Base-by-base conservation (phyloP, 768 basidiomycete species). In the Pulveroboletus sp. region DNA sequence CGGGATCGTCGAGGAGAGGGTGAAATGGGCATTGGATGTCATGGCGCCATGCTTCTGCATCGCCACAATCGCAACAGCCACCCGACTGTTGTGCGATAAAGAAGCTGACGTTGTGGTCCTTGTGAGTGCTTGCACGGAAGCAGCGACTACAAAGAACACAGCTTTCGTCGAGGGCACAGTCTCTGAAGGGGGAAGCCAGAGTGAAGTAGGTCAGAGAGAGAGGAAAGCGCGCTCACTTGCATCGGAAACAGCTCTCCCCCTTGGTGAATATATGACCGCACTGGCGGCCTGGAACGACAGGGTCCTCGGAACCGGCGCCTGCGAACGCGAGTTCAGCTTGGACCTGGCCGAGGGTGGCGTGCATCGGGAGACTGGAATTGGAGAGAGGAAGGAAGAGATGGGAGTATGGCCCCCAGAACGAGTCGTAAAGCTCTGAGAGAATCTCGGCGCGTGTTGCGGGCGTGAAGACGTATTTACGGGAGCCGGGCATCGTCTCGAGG, bases 61-160 rank as follows among this genome's bases (percentile, higher is more conserved):
- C 94, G 14, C 93, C 93, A 59, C 95, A 97, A 68, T 97, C 93
- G 63, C 96, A 99, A 58, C 90, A 93, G 5, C 93, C 89, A 7
- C 93, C 89, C 0, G 89, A 85, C 58, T 96, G 93, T 50, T 90
- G 89, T 8, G 89, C 85, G 57, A 95, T 87, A 68, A 90, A 92
- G 73, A 98, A 94, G 51, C 87, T 86, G 58, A 97, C 83, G 56
- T 92, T 95, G 71, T 98, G 95, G 38, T 82, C 83, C 19, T 73
- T 71, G 63, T 98, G 95, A 49, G 86, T 77, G n/a, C 89, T 87
- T 1, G 87, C 80, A 58, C 89, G 85, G 71, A 94, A 98, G 68
- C 96, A 98, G 41, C 79, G 78, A 2, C 89, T 76, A 64, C 95
- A 98, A 23, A 98, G 74, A 11, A 96, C 92, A 59, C 88, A 94